These are phyloP conservation scores for Didymella sp. DNA, from an alignment of 2,329 filamentous ascomycete species.

Conservation along the genomic window DNA sequence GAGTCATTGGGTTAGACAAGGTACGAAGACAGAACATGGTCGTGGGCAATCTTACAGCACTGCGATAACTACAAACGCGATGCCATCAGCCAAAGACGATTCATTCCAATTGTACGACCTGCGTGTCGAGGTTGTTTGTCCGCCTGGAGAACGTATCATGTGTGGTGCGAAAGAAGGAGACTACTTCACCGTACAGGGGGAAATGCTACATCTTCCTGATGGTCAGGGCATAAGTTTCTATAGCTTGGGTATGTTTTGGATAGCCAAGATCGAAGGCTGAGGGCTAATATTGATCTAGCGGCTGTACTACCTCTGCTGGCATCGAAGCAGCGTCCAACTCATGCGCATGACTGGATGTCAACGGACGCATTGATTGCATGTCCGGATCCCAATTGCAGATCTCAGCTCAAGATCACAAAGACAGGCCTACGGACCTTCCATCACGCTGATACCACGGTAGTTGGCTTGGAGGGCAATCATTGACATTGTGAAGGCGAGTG, in stretches of 20 bases:
- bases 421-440: not conserved
- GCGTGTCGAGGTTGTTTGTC: not conserved
- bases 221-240: not conserved
- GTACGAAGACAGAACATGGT: not conserved
- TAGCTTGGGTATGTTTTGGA: not conserved
- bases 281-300: not conserved
- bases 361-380: constrained; percentile 22
- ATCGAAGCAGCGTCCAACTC: constrained; percentile 19
- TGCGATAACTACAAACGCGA: not conserved
- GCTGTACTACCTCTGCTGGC: constrained; percentile 20
- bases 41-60: not conserved
- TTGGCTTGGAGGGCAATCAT: not conserved
- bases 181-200: not conserved
- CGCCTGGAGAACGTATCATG: not conserved
- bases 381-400: constrained; percentile 21
- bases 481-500: not conserved
- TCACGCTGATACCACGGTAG: not conserved
- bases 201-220: not conserved
- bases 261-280: not conserved
- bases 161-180: not conserved
- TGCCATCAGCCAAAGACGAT: not conserved
- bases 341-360: constrained; percentile 23
- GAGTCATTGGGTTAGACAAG: not conserved
- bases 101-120: not conserved
- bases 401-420: not conserved